Evolutionary conservation across 2,329 filamentous ascomycete genomes (phyloP).

Genomic region (Pleurostoma richardsiae): DNA sequence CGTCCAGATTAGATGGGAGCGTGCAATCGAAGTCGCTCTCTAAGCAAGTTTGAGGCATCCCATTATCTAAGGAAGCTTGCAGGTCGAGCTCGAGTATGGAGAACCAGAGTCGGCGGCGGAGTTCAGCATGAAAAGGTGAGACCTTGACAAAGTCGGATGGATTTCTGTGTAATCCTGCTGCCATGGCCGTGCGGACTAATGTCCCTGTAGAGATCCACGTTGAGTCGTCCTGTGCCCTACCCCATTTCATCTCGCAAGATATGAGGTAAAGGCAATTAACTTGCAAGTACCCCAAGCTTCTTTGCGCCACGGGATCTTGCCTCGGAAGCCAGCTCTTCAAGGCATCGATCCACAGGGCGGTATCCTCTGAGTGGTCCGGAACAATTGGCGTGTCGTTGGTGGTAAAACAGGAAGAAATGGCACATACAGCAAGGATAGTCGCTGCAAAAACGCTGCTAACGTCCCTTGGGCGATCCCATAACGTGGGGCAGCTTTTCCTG

Average conservation of each 20-base stretch:
- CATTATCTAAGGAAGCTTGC: slow-evolving; percentile 15
- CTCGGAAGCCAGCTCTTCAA: slow-evolving; percentile 5
- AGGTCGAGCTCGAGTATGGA: slow-evolving; percentile 17
- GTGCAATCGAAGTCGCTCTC: slow-evolving; percentile 12
- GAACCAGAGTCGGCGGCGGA: slow-evolving; percentile 17
- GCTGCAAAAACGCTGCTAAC: slow-evolving; percentile 1
- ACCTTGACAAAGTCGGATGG: slow-evolving; percentile 7
- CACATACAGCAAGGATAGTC: slow-evolving; percentile 4
- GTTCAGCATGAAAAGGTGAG: slow-evolving; percentile 11
- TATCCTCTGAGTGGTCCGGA: not conserved
- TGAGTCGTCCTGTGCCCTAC: slow-evolving; percentile 2
- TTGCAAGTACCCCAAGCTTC: slow-evolving; percentile 3
- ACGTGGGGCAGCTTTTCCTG: slow-evolving; percentile 9
- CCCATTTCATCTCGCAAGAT: slow-evolving; percentile 6
- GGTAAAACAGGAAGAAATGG: slow-evolving; percentile 1
- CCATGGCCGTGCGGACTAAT: slow-evolving; percentile 4
- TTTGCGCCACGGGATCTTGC: slow-evolving; percentile 4
- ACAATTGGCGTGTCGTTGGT: not conserved
- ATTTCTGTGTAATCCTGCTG: slow-evolving; percentile 5
- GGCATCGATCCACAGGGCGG: slow-evolving; percentile 3
- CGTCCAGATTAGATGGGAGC: not conserved
- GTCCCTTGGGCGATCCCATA: slow-evolving; percentile 8
- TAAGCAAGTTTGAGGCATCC: slow-evolving; percentile 9
- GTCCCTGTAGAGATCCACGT: slow-evolving; percentile 6
- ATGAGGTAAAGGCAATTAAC: slow-evolving; percentile 4